Evolutionary conservation across 2,329 filamentous ascomycete genomes (phyloP), one percentile per base, ranked within the genome.

Genomic region (Aspergillus tanneri): DNA sequence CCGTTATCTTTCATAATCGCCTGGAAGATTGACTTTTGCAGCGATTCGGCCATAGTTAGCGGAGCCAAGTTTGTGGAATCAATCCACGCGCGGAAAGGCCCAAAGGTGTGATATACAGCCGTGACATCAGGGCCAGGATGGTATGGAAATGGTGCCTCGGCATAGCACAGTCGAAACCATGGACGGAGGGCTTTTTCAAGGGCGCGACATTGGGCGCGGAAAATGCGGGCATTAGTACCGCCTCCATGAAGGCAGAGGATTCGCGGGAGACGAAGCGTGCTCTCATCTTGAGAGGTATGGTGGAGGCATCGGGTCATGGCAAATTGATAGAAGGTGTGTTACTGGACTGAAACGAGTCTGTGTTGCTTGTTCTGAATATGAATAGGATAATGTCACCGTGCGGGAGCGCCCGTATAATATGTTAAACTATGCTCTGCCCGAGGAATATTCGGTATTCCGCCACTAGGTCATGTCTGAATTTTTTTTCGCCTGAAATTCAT

Each of bases 171-270:
- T 32, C 87, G 83, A 66, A 90, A 89, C 37, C 77, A n/a, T n/a
- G n/a, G n/a, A n/a, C 68, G 5, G 76, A 66, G n/a, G n/a, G n/a
- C n/a, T n/a, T n/a, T 36, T 70, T 64, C 0, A 90, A 83, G 67
- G 4, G 72, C 72, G 53, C 87, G 86, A 57, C 83, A 82, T 71
- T 91, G 87, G 9, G 78, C 66, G 52, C 77, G 73, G 72, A 90
- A 90, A 65, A 90, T 81, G 32, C 76, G 64, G n/a, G 78, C 83
- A 61, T 86, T 90, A 55, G 85, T 83, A 52, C 87, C 87, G 59
- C 87, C 87, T 64, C 87, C 87, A 67, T 91, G 87, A n/a, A 91
- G 82, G 69, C 86, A 90, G 57, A 91, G 83, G 57, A 91, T 82
- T 50, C 87, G 84, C 3, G 86, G 86, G 22, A 55, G 46, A 24